A percentile compares a stretch with the other conserved stretches of the same genome.
phyloP scores from a whole-genome alignment of 768 basidiomycete genomes.

The Dendrothele bispora region DNA sequence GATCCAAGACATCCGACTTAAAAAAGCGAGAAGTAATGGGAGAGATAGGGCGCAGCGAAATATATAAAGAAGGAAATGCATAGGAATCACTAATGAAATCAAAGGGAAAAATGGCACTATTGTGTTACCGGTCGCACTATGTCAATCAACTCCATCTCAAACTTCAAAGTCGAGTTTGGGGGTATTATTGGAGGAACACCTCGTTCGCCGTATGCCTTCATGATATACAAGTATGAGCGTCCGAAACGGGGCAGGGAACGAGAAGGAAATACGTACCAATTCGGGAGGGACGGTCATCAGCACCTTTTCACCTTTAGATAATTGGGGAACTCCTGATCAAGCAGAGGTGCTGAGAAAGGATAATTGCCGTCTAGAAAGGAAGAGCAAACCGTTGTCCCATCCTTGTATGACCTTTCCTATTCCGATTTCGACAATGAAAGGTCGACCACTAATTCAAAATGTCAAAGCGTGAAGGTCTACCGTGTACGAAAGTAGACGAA shows the following conservation, averaged over 20 bases:
- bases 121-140: constrained; percentile 35
- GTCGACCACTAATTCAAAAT: constrained; percentile 41
- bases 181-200: constrained; percentile 85
- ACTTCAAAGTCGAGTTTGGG: constrained; percentile 68
- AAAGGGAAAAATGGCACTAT: too few species aligned
- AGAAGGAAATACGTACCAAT: constrained; percentile 52
- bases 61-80: too few species aligned
- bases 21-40: too few species aligned
- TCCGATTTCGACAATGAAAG: constrained; percentile 75
- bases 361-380: not conserved
- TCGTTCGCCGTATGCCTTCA: constrained; percentile 68
- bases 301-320: constrained; percentile 79
- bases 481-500: constrained; percentile 30
- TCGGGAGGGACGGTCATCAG: constrained; percentile 68
- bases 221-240: constrained; percentile 5
- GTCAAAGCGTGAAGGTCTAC: constrained; percentile 6
- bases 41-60: too few species aligned
- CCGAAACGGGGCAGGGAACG: constrained; percentile 3
- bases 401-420: constrained; percentile 83
- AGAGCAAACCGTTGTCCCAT: constrained; percentile 78
- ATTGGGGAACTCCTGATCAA: constrained; percentile 65
- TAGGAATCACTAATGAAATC: too few species aligned
- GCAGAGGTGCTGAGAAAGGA: not conserved
- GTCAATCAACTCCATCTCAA: constrained; percentile 81
- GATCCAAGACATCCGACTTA: too few species aligned